Evolutionary conservation across 345 rosid species (phyloP), one percentile per base, ranked within the genome.

Genomic region (Sisymbrium irio): DNA sequence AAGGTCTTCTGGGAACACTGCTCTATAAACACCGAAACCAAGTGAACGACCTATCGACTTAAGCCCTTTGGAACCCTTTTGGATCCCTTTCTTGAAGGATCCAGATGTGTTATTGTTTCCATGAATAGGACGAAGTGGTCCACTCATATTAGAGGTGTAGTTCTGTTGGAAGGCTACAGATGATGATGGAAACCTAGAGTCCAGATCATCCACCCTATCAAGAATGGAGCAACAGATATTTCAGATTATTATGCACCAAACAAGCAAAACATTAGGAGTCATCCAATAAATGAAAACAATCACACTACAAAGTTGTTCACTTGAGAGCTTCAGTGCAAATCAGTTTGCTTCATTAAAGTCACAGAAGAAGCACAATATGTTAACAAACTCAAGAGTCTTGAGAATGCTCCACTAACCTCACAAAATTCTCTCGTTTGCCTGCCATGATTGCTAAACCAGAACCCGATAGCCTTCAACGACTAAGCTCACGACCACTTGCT

Each of bases 1-100:
- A 78, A 93, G 93, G 79, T 93, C 98, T 82, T 93, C 98, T 11
- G 98, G 97, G 74, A 93, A 93, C 69, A 93, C 96, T 44, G 93
- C 97, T 51, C 91, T 84, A 49, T 96, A 82, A 61, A 93, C 98
- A 72, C 98, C 98, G 72, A 93, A 86, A 67, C 96, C 77, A 69
- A 93, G 88, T 33, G 98, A 87, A 28, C 98, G 94, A 9, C 98
- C 97, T 69, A 93, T 89, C n/a, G 97, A 91, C 62, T 82, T 89
- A 12, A 93, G 91, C 40, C 98, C 98, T 75, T 88, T 93, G 22
- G 97, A 91, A 61, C 98, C 96, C 76, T 85, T 93, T 80, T 70
- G 86, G 73, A 93, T 77, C 63, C 97, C 96, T 77, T 59, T 83
- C 78, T 88, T 89, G 46, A 93, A 91, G 78, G 97, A 90, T 72